Base-by-base conservation (phyloP, 2,329 filamentous ascomycete species). In the Daldinia eschscholtzii region DNA sequence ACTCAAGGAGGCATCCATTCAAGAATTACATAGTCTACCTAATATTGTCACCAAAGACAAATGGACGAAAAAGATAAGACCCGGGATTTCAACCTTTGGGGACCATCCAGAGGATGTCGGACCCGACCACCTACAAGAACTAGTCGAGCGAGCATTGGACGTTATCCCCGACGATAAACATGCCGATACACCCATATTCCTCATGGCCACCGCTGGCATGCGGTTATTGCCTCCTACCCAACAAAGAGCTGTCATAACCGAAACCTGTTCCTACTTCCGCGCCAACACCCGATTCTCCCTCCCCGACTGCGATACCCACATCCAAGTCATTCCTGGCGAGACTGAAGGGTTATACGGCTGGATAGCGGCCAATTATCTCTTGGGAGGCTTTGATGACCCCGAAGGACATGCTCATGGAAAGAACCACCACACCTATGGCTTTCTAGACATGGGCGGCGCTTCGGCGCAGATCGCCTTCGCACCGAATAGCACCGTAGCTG, bases 401-500 rank as follows among this genome's bases (percentile, higher is more conserved):
- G 83, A 90, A 57, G 82, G 89, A 13, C 93, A 97, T 75, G 83
- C 88, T 60, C 93, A 97, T 79, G 94, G 93, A 59, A 94, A 97
- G 72, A 89, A 88, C 28, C 96, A 98, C 78, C 92, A 94, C 76
- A 99, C 96, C 0, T 99, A 98, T 79, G 96, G 96, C 0, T 99
- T 99, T 76, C 83, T 99, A 68, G 96, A 99, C 78, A 99, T 99
- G 97, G 96, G 96, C 57, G 96, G 96, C 58, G 96, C 96, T 28
- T 98, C 95, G 0, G 95, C 96, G 15, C 96, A 99, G 81, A 98
- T 99, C 76, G 96, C 97, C 0, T 99, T 99, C 80, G 95, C 94
- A 1, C 96, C 96, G 1, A 99, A 99, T 80, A 83, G 87, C 3
- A 98, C 96, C 1, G 96, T 99, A 79, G 91, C 94, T 1, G 88